A percentile compares a stretch with the other conserved stretches of the same genome.
phyloP scores from a whole-genome alignment of 345 rosid species.

The Mercurialis annua region DNA sequence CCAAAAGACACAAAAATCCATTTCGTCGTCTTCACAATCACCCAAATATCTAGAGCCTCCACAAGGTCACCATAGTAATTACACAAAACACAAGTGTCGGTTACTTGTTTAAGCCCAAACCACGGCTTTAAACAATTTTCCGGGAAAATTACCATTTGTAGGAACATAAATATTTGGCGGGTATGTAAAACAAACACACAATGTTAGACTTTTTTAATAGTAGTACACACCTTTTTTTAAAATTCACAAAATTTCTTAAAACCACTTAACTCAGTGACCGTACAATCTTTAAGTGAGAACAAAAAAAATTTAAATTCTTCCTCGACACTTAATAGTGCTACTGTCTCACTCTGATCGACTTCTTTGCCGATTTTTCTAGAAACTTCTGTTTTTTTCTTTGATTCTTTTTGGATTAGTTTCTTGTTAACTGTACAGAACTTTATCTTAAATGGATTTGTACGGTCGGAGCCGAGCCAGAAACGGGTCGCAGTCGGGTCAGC shows the following conservation, averaged over 20 bases:
- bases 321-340: background rate
- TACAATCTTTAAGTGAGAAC: background rate
- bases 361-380: background rate
- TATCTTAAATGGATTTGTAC: conserved; percentile 61
- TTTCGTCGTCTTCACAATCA: background rate
- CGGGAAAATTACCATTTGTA: conserved; percentile 17
- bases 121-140: conserved; percentile 8
- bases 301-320: background rate
- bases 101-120: conserved; percentile 19
- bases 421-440: conserved; percentile 42
- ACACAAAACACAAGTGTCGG: conserved; percentile 25
- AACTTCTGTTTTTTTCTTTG: background rate
- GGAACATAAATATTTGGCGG: conserved; percentile 26
- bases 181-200: conserved; percentile 14
- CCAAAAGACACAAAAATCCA: background rate
- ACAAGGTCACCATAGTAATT: conserved; percentile 14
- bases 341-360: background rate
- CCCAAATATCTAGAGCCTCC: too few species aligned
- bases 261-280: conserved; percentile 1
- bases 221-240: background rate
- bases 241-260: background rate
- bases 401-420: background rate
- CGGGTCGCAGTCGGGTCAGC: conserved; percentile 58
- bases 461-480: conserved; percentile 50
- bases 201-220: too few species aligned